Evolutionary conservation across 2,329 filamentous ascomycete genomes (phyloP).

Genomic region (Botrytis fragariae): DNA sequence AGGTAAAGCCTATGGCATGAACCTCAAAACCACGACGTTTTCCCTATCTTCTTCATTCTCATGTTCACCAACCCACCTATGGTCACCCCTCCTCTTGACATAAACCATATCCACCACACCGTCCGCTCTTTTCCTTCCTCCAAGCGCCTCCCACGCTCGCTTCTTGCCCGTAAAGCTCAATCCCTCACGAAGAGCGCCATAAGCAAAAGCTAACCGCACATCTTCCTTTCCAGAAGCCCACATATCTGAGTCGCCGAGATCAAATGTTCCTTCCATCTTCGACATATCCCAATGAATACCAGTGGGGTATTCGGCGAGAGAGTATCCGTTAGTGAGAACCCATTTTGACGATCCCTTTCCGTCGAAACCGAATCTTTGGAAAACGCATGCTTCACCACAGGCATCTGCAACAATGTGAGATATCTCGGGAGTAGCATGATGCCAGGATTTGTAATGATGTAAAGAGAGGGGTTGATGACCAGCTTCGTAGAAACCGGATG

Average conservation of each 20-base stretch:
- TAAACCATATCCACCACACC: slow-evolving; percentile 55
- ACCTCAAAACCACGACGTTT: slow-evolving; percentile 31
- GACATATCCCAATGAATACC: slow-evolving; percentile 37
- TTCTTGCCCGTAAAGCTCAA: slow-evolving; percentile 50
- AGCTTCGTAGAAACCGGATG: slow-evolving; percentile 38
- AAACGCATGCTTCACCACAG: slow-evolving; percentile 37
- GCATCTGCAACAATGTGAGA: slow-evolving; percentile 35
- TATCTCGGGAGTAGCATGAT: slow-evolving; percentile 28
- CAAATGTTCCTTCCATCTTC: slow-evolving; percentile 37
- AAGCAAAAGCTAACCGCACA: slow-evolving; percentile 41
- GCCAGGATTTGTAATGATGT: slow-evolving; percentile 40
- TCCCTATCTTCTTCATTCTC: slow-evolving; percentile 30
- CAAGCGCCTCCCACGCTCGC: slow-evolving; percentile 53
- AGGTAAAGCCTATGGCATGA: background rate
- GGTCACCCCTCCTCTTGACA: slow-evolving; percentile 51
- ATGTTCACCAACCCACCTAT: slow-evolving; percentile 46
- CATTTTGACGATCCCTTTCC: slow-evolving; percentile 27
- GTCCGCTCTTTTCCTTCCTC: slow-evolving; percentile 48
- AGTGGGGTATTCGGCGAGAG: slow-evolving; percentile 33
- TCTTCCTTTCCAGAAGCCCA: slow-evolving; percentile 25
- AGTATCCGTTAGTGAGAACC: slow-evolving; percentile 35
- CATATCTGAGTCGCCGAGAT: slow-evolving; percentile 35
- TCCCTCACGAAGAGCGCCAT: slow-evolving; percentile 49
- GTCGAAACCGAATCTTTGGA: slow-evolving; percentile 37
- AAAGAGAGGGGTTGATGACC: slow-evolving; percentile 33